Evolutionary conservation across 805 yeast genomes (phyloP).

Genomic region (Metschnikowia cubensis): DNA sequence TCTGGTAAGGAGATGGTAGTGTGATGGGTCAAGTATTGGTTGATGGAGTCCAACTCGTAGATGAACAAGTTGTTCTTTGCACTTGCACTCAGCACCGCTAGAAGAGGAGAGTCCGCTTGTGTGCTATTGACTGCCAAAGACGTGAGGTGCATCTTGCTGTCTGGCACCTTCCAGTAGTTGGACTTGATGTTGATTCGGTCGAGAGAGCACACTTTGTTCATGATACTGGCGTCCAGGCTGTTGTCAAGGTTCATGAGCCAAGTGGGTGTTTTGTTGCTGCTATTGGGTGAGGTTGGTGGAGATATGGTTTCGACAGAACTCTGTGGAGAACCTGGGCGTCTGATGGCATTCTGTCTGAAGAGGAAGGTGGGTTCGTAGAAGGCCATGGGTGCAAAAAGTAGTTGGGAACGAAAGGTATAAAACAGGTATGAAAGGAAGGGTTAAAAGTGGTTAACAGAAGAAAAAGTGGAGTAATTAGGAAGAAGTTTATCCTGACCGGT

Average conservation of each 20-base stretch:
- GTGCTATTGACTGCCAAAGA: slow-evolving; percentile 32
- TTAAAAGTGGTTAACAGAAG: background rate
- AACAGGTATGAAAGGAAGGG: background rate
- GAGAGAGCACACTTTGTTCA: slow-evolving; percentile 40
- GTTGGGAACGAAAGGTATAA: background rate
- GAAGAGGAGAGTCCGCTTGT: slow-evolving; percentile 26
- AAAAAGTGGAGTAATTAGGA: background rate
- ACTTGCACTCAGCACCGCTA: slow-evolving; percentile 54
- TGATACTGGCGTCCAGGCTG: slow-evolving; percentile 28
- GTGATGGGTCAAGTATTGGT: slow-evolving; percentile 48
- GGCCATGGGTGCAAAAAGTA: slow-evolving; percentile 11
- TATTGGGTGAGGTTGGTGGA: background rate
- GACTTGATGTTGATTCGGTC: slow-evolving; percentile 40
- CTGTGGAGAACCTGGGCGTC: slow-evolving; percentile 7
- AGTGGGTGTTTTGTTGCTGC: slow-evolving; percentile 12
- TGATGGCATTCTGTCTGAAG: slow-evolving; percentile 40
- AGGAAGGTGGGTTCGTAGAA: slow-evolving; percentile 40
- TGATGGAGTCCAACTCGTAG: slow-evolving; percentile 41
- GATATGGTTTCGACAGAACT: background rate
- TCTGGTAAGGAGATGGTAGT: slow-evolving; percentile 57
- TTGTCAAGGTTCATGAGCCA: slow-evolving; percentile 31
- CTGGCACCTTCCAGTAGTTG: slow-evolving; percentile 45
- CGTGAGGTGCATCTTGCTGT: slow-evolving; percentile 41
- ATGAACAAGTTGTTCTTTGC: slow-evolving; percentile 45
- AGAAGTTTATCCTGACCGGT: background rate